Evolutionary conservation across 495 filamentous ascomycete species (phyloP), one percentile per base, ranked within the genome.

Genomic region (Penicillium canariense): DNA sequence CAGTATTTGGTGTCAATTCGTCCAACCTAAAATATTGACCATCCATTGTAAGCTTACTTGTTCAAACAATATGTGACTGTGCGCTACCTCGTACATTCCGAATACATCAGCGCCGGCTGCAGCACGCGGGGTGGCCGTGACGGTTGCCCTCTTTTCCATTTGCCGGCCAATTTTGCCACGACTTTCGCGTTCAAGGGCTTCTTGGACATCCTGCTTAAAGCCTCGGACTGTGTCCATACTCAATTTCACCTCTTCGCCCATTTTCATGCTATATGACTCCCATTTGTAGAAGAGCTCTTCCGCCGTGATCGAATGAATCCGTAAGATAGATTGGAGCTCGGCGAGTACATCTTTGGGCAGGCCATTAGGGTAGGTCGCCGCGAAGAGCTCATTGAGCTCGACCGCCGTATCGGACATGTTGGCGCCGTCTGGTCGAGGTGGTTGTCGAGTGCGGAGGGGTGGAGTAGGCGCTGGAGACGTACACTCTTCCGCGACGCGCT

Each of bases 251-350:
- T 90, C 85, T 18, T 92, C 88, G 5, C 84, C 84, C 88, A 97
- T 94, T 73, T 92, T 96, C 60, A 98, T 87, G 66, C 85, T 87
- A 77, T 96, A 97, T 0, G 90, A 90, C 63, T 98, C 93, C 94
- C 94, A 98, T 81, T 97, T 96, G 82, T 85, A 97, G 67, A 87
- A 96, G 15, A 97, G 77, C 61, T 98, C 93, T 65, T 96, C 82
- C 23, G 82, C 77, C 26, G 81, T 76, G 51, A 96, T 80, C 17
- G 81, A 79, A 69, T 96, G 89, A 15, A 97, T 74, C 46, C 86
- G 85, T 68, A 94, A 81, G 59, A 96, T 95, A 25, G 88, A 91
- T 61, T 85, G 80, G 35, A 98, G 76, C 69, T 96, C 93, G 18
- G 77, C 72, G 34, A 87, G 71, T 43, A 96, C 78, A 69, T 96